Evolutionary conservation across 208 protist genomes (phyloP), one percentile per base, ranked within the genome.

Genomic region (Trypanosoma conorhini): DNA sequence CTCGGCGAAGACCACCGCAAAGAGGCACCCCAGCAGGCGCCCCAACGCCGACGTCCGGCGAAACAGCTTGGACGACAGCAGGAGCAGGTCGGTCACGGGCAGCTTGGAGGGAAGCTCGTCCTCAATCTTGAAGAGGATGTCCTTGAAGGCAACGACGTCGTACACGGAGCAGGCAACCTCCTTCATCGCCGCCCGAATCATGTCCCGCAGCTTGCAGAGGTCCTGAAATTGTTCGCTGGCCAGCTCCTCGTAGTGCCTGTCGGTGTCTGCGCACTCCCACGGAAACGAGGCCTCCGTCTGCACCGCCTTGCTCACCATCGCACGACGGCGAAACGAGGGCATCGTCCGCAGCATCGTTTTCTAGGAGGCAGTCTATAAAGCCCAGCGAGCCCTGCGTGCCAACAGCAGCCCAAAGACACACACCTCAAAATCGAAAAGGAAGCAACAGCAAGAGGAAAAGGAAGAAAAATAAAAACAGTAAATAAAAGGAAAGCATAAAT

Each of bases 1-100:
- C 28, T 96, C 90, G 0, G 87, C 88, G 72, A 97, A 97, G 2
- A 92, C 72, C 4, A 96, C 89, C 9, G 73, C 78, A 75, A 97
- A 96, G 55, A 97, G 96, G 73, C 83, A 92, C 35, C 79, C 76
- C n/a, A 97, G 79, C 22, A 94, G 65, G 0, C 89, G 85, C 17
- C 81, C 83, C 0, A 97, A 81, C 74, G 95, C 87, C 13, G 85
- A 79, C 12, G 88, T 89, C 9, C 79, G 78, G 8, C 94, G 88
- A 67, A 94, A 96, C 5, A 97, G 72, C 33, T 95, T 94, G 3
- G 94, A 97, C 1, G 89, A 87, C 17, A 97, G 77, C 17, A 97
- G 69, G 7, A 96, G 78, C 51, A 96, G 79, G 46, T 97, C 94
- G 1, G 87, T 95, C 0, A 96, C 83, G 0, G 92, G 92, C 30